These are phyloP conservation scores for Usnea hakonensis DNA, from an alignment of 495 filamentous ascomycete species.

Conservation along the genomic window DNA sequence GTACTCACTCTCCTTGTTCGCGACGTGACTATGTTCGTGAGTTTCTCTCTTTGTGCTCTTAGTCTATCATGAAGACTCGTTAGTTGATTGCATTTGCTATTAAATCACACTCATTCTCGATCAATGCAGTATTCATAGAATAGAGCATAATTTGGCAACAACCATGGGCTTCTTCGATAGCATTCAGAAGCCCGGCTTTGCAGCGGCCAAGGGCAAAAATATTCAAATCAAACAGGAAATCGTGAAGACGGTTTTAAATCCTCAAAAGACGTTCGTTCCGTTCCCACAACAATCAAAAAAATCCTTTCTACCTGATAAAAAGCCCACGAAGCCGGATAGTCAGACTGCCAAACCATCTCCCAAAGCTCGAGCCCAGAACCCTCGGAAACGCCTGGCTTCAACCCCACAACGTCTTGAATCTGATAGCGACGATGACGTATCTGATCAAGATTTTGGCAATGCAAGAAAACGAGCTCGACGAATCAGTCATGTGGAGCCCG, in stretches of 20 bases:
- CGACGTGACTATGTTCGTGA: background rate
- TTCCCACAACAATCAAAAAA: slow-evolving; percentile 4
- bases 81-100: background rate
- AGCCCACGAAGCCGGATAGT: slow-evolving; percentile 29
- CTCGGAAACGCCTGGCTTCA: slow-evolving; percentile 38
- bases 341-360: slow-evolving; percentile 27
- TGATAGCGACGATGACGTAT: slow-evolving; percentile 36
- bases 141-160: background rate
- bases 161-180: slow-evolving; percentile 50
- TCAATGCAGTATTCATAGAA: background rate
- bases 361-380: slow-evolving; percentile 33
- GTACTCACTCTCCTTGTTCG: too few relatives aligned
- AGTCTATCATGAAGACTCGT: background rate
- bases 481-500: slow-evolving; percentile 40
- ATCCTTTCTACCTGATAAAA: slow-evolving; percentile 19
- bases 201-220: slow-evolving; percentile 44
- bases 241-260: slow-evolving; percentile 31
- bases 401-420: slow-evolving; percentile 45
- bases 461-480: slow-evolving; percentile 41
- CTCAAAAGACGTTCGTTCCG: slow-evolving; percentile 23
- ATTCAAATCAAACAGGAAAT: slow-evolving; percentile 43
- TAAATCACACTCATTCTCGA: background rate
- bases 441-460: slow-evolving; percentile 41
- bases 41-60: background rate
- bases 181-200: slow-evolving; percentile 46